Conservation (phyloP, 768 basidiomycete genomes). For the Suillus ampliporus region DNA sequence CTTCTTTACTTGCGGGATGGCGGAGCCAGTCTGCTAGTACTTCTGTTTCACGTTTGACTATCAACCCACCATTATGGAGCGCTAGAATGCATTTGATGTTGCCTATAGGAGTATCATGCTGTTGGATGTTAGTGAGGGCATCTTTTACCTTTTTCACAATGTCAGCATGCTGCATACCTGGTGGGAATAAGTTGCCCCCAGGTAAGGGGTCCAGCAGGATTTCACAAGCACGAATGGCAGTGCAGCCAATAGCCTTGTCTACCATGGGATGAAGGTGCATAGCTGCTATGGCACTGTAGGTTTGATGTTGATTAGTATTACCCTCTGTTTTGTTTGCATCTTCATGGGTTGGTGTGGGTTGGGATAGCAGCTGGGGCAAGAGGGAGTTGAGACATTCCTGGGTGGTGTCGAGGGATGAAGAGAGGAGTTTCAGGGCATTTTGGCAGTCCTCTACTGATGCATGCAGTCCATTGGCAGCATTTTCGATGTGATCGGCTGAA, state of each 20-base stretch:
- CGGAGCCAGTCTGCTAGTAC: slow-evolving; percentile 25
- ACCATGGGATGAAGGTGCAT: neutral
- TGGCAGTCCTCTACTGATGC: no score
- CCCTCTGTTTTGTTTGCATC: no score
- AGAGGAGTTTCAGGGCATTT: no score
- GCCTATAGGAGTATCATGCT: neutral
- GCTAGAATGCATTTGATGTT: neutral
- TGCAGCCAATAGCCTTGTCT: neutral
- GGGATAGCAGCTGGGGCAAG: no score
- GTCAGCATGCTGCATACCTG: neutral
- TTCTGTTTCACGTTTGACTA: slow-evolving; percentile 18
- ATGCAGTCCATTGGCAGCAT: no score
- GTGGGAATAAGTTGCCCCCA: no score
- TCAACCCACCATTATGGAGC: slow-evolving; percentile 19
- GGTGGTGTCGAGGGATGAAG: no score
- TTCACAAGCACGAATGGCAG: neutral
- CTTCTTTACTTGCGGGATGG: neutral
- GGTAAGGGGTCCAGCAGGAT: neutral
- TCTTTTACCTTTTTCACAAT: neutral
- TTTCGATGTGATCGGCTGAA: no score
- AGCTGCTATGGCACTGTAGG: neutral
- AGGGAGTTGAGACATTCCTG: no score
- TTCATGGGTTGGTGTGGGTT: no score
- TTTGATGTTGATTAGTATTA: no score
- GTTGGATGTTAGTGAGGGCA: neutral